Evolutionary conservation across 2,329 filamentous ascomycete genomes (phyloP).

Genomic region (Trichoderma endophyticum): DNA sequence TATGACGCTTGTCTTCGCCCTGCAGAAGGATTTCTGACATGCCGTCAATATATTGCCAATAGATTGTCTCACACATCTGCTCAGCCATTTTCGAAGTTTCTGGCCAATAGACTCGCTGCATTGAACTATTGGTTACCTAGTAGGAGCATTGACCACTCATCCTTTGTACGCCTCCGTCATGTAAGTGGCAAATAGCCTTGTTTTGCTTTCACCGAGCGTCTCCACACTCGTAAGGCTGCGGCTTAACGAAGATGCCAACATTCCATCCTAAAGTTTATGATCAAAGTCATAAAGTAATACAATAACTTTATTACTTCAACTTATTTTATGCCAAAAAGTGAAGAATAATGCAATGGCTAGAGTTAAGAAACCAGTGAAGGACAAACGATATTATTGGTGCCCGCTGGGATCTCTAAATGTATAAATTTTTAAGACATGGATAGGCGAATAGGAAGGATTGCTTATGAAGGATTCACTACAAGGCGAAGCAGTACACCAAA

Average conservation of each 20-base stretch:
- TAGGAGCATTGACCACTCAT: background rate
- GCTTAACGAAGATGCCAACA: background rate
- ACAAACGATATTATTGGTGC: background rate
- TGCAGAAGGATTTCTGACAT: background rate
- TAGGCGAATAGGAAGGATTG: background rate
- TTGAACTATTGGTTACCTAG: background rate
- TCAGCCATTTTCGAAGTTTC: background rate
- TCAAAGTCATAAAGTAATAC: background rate
- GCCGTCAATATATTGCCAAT: background rate
- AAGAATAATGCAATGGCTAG: background rate
- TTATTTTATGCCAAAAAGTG: background rate
- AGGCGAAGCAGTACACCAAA: background rate
- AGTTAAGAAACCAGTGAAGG: background rate
- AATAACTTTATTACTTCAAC: background rate
- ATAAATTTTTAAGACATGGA: background rate
- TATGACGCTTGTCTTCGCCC: background rate
- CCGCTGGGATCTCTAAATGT: background rate
- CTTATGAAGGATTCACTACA: background rate
- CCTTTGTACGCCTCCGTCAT: background rate
- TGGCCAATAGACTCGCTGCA: background rate
- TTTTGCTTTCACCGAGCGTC: background rate
- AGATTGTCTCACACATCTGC: background rate
- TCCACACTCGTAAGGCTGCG: background rate
- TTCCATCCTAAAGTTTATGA: background rate
- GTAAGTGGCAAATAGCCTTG: background rate